phyloP scores from a whole-genome alignment of 495 filamentous ascomycete species.

The Aspergillus incahuasiensis region DNA sequence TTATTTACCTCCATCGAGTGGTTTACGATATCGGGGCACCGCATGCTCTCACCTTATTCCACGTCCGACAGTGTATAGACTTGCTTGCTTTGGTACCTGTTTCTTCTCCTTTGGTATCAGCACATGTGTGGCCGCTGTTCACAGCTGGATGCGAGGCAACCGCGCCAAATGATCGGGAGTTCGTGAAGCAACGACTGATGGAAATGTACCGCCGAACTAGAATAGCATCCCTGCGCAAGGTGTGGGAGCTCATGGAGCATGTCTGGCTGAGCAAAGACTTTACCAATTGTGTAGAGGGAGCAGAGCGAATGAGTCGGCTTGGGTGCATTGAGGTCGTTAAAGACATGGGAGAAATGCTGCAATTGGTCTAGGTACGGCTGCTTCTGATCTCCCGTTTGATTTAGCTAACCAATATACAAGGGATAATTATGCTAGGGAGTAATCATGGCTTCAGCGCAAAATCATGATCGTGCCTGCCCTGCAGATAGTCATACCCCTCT shows the following conservation, averaged over 20 bases:
- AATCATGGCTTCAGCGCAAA: conserved; percentile 15
- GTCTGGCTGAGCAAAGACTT: not conserved
- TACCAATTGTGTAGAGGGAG: not conserved
- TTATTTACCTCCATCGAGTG: not conserved
- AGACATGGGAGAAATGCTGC: not conserved
- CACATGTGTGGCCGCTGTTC: not conserved
- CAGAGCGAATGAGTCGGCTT: not conserved
- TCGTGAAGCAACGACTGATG: not conserved
- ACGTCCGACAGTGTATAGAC: not conserved
- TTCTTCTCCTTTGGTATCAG: not conserved
- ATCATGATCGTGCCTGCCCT: conserved; percentile 27
- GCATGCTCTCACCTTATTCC: not conserved
- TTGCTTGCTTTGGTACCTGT: no score
- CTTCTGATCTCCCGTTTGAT: no score
- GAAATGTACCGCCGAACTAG: not conserved
- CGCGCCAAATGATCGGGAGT: not conserved
- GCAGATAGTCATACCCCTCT: conserved; percentile 26
- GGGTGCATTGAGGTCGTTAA: not conserved
- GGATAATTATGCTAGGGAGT: no score
- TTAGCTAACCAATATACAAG: no score
- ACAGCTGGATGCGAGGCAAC: not conserved
- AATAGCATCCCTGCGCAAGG: not conserved
- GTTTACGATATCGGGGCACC: not conserved
- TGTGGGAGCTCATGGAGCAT: not conserved
- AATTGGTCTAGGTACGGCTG: not conserved